phyloP scores from a whole-genome alignment of 345 rosid species.

The Populus euphratica region DNA sequence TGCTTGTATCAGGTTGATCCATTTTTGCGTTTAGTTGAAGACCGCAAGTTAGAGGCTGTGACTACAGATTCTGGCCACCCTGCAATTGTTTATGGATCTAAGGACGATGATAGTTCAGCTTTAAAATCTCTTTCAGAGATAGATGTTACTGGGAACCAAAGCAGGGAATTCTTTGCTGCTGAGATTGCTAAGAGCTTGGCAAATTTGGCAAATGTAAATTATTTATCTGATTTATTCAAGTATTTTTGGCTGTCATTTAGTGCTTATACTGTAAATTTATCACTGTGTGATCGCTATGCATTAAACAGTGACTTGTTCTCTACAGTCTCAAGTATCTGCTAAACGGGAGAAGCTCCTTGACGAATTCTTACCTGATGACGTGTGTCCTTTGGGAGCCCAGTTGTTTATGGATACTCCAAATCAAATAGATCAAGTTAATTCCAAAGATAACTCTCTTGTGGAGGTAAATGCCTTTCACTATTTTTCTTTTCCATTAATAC shows the following conservation, averaged over 20 bases:
- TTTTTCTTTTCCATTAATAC: slow-evolving; percentile 15
- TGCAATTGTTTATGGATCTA: slow-evolving; percentile 49
- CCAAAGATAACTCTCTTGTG: slow-evolving; percentile 30
- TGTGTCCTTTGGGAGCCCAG: slow-evolving; percentile 69
- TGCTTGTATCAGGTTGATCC: slow-evolving; percentile 71
- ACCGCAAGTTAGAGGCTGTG: slow-evolving; percentile 66
- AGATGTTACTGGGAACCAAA: slow-evolving; percentile 53
- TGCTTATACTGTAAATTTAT: not conserved
- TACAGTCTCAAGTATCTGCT: slow-evolving; percentile 57
- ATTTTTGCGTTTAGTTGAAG: slow-evolving; percentile 68
- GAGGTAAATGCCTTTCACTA: slow-evolving; percentile 31
- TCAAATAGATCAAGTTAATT: slow-evolving; percentile 35
- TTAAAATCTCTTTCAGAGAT: slow-evolving; percentile 50
- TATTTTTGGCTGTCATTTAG: not conserved
- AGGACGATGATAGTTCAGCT: slow-evolving; percentile 70
- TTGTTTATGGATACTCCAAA: slow-evolving; percentile 44
- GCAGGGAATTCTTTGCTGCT: slow-evolving; percentile 53
- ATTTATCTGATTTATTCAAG: slow-evolving; percentile 11
- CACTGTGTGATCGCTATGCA: not conserved
- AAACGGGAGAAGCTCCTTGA: slow-evolving; percentile 53
- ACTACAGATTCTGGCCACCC: slow-evolving; percentile 28
- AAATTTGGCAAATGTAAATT: slow-evolving; percentile 52
- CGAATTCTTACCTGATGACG: slow-evolving; percentile 85
- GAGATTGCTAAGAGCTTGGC: slow-evolving; percentile 70
- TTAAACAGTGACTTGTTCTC: slow-evolving; percentile 18